Evolutionary conservation across 345 rosid species (phyloP), one percentile per base, ranked within the genome.

Genomic region (Corymbia maculata): DNA sequence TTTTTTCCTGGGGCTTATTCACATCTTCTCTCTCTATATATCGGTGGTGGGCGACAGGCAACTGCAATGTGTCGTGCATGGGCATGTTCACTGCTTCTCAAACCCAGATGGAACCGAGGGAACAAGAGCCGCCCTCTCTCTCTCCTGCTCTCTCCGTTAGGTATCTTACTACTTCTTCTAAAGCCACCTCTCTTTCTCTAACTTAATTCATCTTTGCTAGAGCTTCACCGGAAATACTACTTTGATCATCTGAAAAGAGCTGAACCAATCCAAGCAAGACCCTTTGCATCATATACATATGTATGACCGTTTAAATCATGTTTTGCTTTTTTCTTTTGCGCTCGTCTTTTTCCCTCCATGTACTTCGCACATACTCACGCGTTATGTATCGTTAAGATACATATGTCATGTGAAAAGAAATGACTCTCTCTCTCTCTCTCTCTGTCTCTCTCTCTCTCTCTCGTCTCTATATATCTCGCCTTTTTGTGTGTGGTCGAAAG

Each of bases 31-130:
- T 57, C 64, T 86, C n/a, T 26, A 53, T 49, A 28, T 6, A 64
- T 68, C 59, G 44, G 47, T 19, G 49, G 84, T 3, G 49, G 84
- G 84, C 49, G 26, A 75, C 75, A 17, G n/a, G 75, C 19, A 36
- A 64, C 45, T 44, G 47, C 45, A 21, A 22, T 19, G 84, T 42
- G 84, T 49, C 84, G 84, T 42, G 49, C 84, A 75, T 75, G 84
- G 47, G 3, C 84, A 42, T 75, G 84, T 75, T 75, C 84, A 75
- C 84, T 44, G 28, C 14, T 75, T 75, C 32, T 68, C 82, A 22
- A 53, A 26, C 28, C 32, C 49, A 42, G 85, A 88, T 90, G 92
- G 90, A 87, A 79, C 52, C 86, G 11, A 85, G 88, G 88, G 90
- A 84, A 26, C 68, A 14, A 36, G 52, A 82, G 32, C 85, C 70